These are phyloP conservation scores for Penicillium lagena DNA, from an alignment of 495 filamentous ascomycete species.

Conservation along the genomic window DNA sequence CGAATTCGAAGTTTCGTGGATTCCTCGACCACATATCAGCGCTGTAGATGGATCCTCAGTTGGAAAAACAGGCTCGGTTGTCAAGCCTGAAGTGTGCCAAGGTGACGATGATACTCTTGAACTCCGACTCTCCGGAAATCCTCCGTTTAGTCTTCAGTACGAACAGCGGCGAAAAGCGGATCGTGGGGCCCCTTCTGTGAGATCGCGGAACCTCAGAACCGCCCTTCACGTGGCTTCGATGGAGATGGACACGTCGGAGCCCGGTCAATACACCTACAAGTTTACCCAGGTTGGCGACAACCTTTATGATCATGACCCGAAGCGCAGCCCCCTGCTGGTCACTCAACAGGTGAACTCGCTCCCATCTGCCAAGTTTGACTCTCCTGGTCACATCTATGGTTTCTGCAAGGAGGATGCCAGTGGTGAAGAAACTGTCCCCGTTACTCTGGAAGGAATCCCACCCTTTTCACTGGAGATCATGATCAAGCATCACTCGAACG, in stretches of 20 bases:
- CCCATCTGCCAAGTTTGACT: conserved; percentile 71
- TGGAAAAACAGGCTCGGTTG: conserved; percentile 39
- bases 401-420: conserved; percentile 82
- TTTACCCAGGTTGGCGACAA: conserved; percentile 75
- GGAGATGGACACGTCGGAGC: conserved; percentile 72
- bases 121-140: conserved; percentile 66
- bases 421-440: conserved; percentile 77
- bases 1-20: conserved; percentile 76
- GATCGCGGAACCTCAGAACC: conserved; percentile 61
- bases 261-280: conserved; percentile 78
- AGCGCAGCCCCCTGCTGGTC: conserved; percentile 55
- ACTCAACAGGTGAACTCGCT: conserved; percentile 76
- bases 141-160: conserved; percentile 82
- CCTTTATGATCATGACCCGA: conserved; percentile 70
- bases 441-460: conserved; percentile 72
- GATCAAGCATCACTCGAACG: conserved; percentile 81
- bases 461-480: conserved; percentile 87
- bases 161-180: conserved; percentile 62
- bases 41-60: conserved; percentile 57
- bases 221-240: conserved; percentile 66
- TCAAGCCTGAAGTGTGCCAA: conserved; percentile 83
- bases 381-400: conserved; percentile 89
- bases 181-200: conserved; percentile 53
- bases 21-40: conserved; percentile 66
- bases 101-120: conserved; percentile 88